Conservation (phyloP, 1,284 basidiomycete genomes). For the Fomes fomentarius region DNA sequence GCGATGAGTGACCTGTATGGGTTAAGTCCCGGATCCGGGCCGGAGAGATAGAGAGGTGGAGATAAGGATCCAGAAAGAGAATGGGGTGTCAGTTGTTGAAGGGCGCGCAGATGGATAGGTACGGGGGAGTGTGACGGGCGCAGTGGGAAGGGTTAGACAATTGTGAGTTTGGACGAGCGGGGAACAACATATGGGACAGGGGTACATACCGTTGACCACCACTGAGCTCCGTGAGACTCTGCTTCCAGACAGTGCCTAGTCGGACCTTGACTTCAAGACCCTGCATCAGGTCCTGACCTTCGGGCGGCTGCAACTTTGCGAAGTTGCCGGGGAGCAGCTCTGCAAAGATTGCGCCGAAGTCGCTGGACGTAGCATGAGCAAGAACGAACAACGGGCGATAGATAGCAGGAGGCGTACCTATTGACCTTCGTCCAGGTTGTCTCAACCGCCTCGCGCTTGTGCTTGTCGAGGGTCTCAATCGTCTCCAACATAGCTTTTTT, state of each 20-base stretch:
- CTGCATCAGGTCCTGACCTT: constrained; percentile 91
- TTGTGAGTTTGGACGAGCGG: too few species aligned
- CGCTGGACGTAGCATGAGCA: constrained; percentile 54
- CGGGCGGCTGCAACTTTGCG: constrained; percentile 92
- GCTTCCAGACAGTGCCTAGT: constrained; percentile 96
- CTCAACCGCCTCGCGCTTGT: constrained; percentile 92
- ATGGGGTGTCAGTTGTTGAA: too few species aligned
- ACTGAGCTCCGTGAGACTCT: constrained; percentile 94
- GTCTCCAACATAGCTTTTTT: constrained; percentile 97
- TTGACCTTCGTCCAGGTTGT: constrained; percentile 98
- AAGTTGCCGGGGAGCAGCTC: constrained; percentile 97
- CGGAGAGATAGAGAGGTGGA: too few species aligned
- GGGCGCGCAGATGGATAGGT: too few species aligned
- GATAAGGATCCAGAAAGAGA: too few species aligned
- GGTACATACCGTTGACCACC: constrained; percentile 90
- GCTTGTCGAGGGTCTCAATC: constrained; percentile 90
- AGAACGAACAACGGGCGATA: background rate
- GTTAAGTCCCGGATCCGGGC: too few species aligned
- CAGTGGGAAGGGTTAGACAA: too few species aligned
- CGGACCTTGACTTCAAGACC: constrained; percentile 98
- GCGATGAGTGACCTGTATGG: constrained; percentile 87
- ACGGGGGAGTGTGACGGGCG: too few species aligned
- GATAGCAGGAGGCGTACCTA: constrained; percentile 55
- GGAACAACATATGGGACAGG: background rate
- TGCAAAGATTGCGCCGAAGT: constrained; percentile 96